Evolutionary conservation across 192 early-diverging fungal genomes (phyloP), one percentile per base, ranked within the genome.

Genomic region (Coemansia sp.): DNA sequence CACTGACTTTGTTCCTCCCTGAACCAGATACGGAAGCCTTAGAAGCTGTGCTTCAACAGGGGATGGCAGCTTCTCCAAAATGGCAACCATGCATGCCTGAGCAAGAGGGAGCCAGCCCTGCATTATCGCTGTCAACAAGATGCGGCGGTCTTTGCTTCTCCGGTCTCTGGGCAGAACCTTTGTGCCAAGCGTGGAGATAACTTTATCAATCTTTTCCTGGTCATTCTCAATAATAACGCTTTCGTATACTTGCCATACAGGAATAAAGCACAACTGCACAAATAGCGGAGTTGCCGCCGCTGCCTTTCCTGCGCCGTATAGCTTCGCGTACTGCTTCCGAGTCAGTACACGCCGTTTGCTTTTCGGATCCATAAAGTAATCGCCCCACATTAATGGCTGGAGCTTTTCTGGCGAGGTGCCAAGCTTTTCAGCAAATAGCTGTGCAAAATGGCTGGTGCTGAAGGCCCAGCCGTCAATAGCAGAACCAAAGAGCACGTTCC

Each of bases 381-480:
- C 93, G 13, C 98, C 98, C 98, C 98, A 99, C 63, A 99, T 85
- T 40, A 92, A 88, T 65, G 91, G 91, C 63, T 89, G 87, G 45
- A 99, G 81, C 57, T 75, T 78, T 37, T 67, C 65, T 11, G 80
- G 65, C 43, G 81, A 72, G 0, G 72, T 47, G 6, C 81, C 81
- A 47, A 99, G 86, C 72, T 95, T 97, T 16, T 89, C 84, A 7
- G 95, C 90, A 82, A 98, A 99, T 10, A 98, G 84, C 11, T 81
- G 84, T 0, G 97, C 94, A 87, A 99, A 99, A 69, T 98, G 93
- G 57, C 93, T 89, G 32, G 92, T 83, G 50, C 95, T 84, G 79
- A 99, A 99, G 16, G 97, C 97, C 98, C 98, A 99, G 6, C 98
- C 98, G 75, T 99, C 96, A 37, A 94, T 92, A 2, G 98, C 98